A percentile compares a stretch with the other conserved stretches of the same genome.
phyloP scores from a whole-genome alignment of 2,329 filamentous ascomycete genomes.

The Alternaria consortialis region DNA sequence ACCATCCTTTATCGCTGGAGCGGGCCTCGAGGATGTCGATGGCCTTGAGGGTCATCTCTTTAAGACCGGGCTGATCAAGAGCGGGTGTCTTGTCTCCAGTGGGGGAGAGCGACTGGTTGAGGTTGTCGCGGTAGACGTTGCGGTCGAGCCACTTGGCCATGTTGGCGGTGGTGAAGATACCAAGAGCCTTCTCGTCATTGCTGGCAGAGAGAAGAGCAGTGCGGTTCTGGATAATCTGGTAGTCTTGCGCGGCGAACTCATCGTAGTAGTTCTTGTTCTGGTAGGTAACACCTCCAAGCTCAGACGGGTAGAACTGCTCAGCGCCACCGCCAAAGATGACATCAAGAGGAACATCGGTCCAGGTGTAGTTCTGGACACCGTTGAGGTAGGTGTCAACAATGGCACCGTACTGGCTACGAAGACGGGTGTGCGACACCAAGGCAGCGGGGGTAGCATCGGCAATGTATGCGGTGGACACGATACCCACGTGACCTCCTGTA shows the following conservation, averaged over 20 bases:
- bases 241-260: slow-evolving; percentile 75
- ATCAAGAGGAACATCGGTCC: slow-evolving; percentile 76
- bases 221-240: slow-evolving; percentile 77
- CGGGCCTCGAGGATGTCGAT: slow-evolving; percentile 76
- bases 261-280: slow-evolving; percentile 76
- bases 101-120: slow-evolving; percentile 74
- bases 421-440: slow-evolving; percentile 68
- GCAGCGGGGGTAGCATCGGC: slow-evolving; percentile 84
- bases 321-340: slow-evolving; percentile 85
- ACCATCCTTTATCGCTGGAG: slow-evolving; percentile 76
- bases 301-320: slow-evolving; percentile 73
- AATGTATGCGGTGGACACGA: slow-evolving; percentile 81
- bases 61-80: slow-evolving; percentile 80
- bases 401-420: slow-evolving; percentile 72
- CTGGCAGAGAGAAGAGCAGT: slow-evolving; percentile 70
- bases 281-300: slow-evolving; percentile 69
- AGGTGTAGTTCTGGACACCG: slow-evolving; percentile 80
- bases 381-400: slow-evolving; percentile 80
- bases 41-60: slow-evolving; percentile 90
- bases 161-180: slow-evolving; percentile 78
- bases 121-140: slow-evolving; percentile 78
- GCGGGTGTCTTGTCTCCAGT: slow-evolving; percentile 70
- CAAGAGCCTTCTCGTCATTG: slow-evolving; percentile 71
- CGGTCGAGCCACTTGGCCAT: slow-evolving; percentile 88
- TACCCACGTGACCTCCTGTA: slow-evolving; percentile 66